Evolutionary conservation across 805 yeast genomes (phyloP).

Genomic region (Saccharomycodes ludwigii): DNA sequence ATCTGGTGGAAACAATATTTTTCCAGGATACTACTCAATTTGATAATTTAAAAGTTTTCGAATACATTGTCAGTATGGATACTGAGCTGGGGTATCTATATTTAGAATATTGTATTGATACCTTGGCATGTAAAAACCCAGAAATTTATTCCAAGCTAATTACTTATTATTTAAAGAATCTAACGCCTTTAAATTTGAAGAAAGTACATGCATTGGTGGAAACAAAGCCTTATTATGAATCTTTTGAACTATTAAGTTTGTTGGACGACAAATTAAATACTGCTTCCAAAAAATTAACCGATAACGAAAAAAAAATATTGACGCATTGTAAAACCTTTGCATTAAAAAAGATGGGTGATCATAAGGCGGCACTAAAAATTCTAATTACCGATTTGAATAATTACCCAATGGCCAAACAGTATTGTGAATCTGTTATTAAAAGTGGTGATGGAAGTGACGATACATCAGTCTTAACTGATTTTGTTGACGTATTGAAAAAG

Average conservation of each 20-base stretch:
- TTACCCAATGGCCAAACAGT: constrained; percentile 43
- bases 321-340: constrained; percentile 43
- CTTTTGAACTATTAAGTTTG: constrained; percentile 5
- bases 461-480: constrained; percentile 24
- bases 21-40: constrained; percentile 48
- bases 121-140: constrained; percentile 25
- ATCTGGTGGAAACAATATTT: constrained; percentile 39
- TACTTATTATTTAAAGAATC: constrained; percentile 28
- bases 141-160: constrained; percentile 34
- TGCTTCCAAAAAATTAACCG: constrained; percentile 23
- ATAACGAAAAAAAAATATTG: constrained; percentile 10
- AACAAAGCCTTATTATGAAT: constrained; percentile 20
- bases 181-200: constrained; percentile 16
- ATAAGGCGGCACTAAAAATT: constrained; percentile 50
- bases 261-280: constrained; percentile 21
- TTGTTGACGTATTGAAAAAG: constrained; percentile 27
- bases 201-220: constrained; percentile 26
- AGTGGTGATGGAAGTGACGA: constrained; percentile 27
- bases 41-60: constrained; percentile 40
- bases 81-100: constrained; percentile 29
- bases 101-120: constrained; percentile 37
- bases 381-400: constrained; percentile 46
- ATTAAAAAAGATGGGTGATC: constrained; percentile 45
- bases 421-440: constrained; percentile 40
- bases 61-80: constrained; percentile 30